A percentile compares a stretch with the other conserved stretches of the same genome.
These are phyloP conservation scores for Candida gorgasii DNA, from an alignment of 805 yeast species.

Conservation along the genomic window DNA sequence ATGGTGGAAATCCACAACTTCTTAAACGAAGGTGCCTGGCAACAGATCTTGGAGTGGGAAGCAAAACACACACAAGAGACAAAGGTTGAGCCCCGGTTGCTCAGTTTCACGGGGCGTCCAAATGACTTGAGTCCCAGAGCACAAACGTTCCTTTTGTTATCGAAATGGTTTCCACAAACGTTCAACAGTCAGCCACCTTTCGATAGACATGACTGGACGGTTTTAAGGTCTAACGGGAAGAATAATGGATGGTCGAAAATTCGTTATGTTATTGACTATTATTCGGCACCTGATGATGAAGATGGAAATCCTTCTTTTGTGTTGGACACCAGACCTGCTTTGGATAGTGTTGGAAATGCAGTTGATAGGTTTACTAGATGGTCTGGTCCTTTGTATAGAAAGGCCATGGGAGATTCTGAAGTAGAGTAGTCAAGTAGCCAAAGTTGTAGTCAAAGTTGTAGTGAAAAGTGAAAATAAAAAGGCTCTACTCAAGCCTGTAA, in stretches of 20 bases:
- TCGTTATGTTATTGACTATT: constrained; percentile 93
- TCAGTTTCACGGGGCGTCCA: constrained; percentile 91
- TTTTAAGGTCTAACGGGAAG: constrained; percentile 60
- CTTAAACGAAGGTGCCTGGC: constrained; percentile 97
- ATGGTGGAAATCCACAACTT: constrained; percentile 98
- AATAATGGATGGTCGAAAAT: constrained; percentile 63
- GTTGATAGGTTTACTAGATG: constrained; percentile 70
- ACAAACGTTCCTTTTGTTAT: constrained; percentile 59
- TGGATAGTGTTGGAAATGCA: constrained; percentile 66
- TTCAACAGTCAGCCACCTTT: constrained; percentile 86
- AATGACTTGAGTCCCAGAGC: constrained; percentile 87
- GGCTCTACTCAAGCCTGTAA: too few species aligned
- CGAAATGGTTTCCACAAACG: constrained; percentile 67
- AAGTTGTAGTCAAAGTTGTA: too few species aligned
- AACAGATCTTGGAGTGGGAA: constrained; percentile 92
- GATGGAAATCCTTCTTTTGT: constrained; percentile 88
- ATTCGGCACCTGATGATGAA: constrained; percentile 90
- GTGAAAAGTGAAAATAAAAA: too few species aligned
- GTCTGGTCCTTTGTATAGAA: constrained; percentile 63
- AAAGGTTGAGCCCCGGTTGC: constrained; percentile 67
- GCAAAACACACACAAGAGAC: constrained; percentile 58
- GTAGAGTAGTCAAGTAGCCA: too few species aligned
- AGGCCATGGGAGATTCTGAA: constrained; percentile 73
- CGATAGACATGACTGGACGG: constrained; percentile 99
- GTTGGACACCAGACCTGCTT: constrained; percentile 94